These are phyloP conservation scores for Amniculicola lignicola DNA, from an alignment of 495 filamentous ascomycete species.

Conservation along the genomic window DNA sequence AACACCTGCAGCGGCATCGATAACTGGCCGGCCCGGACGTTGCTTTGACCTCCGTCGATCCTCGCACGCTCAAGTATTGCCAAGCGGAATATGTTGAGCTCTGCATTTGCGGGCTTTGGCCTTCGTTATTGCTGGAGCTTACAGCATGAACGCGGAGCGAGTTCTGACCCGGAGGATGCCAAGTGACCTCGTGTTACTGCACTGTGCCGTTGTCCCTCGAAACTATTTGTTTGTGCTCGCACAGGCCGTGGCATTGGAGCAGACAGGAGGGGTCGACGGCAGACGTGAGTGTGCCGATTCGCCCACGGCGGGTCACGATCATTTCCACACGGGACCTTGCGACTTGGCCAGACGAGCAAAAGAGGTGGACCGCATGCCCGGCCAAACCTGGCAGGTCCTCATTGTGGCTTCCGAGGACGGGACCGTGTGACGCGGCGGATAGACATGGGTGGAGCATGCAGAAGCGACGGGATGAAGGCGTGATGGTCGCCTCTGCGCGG, in stretches of 20 bases:
- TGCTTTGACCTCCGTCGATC: constrained; percentile 29
- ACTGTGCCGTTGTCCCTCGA: constrained; percentile 6
- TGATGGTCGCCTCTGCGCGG: constrained; percentile 20
- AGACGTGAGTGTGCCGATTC: constrained; percentile 5
- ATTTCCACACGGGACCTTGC: constrained; percentile 22
- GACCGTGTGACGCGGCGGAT: constrained; percentile 21
- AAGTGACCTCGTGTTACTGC: constrained; percentile 12
- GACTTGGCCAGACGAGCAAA: constrained; percentile 10
- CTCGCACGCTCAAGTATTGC: constrained; percentile 30
- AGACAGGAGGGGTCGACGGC: neutral
- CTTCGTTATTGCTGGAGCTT: constrained; percentile 16
- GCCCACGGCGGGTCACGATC: constrained; percentile 8
- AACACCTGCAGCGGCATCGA: constrained; percentile 34
- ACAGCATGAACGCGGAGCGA: constrained; percentile 6
- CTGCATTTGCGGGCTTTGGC: constrained; percentile 16
- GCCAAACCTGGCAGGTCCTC: constrained; percentile 19
- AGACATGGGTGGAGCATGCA: constrained; percentile 18
- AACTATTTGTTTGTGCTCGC: constrained; percentile 5
- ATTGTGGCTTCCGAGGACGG: neutral
- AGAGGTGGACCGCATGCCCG: constrained; percentile 7
- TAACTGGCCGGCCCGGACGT: constrained; percentile 37
- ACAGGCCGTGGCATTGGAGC: constrained; percentile 3
- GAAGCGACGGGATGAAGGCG: constrained; percentile 28
- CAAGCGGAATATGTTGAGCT: constrained; percentile 22
- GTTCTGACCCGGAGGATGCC: constrained; percentile 7